Base-by-base conservation (phyloP, 495 filamentous ascomycete species). In the Penicillium simplicissimum region DNA sequence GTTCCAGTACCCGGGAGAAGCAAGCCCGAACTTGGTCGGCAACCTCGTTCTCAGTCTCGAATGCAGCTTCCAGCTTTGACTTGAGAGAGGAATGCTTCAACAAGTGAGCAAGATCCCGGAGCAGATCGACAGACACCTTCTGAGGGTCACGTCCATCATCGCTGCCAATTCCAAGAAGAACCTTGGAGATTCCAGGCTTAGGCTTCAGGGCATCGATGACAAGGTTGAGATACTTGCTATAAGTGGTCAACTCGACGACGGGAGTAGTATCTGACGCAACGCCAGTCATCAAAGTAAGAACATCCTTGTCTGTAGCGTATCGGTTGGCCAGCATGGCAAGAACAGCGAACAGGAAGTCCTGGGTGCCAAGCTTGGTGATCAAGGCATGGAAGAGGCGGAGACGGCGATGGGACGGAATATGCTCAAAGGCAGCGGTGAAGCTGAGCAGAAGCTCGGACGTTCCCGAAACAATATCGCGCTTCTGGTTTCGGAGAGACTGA, bases 371-470 rank as follows among this genome's bases (percentile, higher is more conserved):
- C 23, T 91, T 96, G 64, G 88, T 84, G 25, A 82, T 84, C 34
- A 98, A 76, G 31, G 91, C 89, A 25, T 85, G 79, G 80, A 96
- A 98, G 5, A 98, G 75, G 38, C 87, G 85, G 17, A 89, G 82
- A 58, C 92, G 88, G 42, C 93, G 86, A 68, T 95, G 93, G 7
- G 85, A 82, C 4, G 95, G 95, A 59, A 98, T 90, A 68, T 98
- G 93, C 68, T 96, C 93, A 74, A 93, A 98, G 11, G 96, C 96
- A 10, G 90, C 91, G 19, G 90, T 91, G 71, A 98, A 98, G 75
- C 93, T 97, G 54, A 92, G 81, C 17, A 98, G 79, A 33, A 98
- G 81, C 67, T 96, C 93, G 1, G 91, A 88, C 13, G 90, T 89
- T 53, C 91, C 92, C 47, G 84, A 85, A 2, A 96, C 82, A 52